phyloP scores from a whole-genome alignment of 495 filamentous ascomycete genomes.

The Trichoderma reesei region DNA sequence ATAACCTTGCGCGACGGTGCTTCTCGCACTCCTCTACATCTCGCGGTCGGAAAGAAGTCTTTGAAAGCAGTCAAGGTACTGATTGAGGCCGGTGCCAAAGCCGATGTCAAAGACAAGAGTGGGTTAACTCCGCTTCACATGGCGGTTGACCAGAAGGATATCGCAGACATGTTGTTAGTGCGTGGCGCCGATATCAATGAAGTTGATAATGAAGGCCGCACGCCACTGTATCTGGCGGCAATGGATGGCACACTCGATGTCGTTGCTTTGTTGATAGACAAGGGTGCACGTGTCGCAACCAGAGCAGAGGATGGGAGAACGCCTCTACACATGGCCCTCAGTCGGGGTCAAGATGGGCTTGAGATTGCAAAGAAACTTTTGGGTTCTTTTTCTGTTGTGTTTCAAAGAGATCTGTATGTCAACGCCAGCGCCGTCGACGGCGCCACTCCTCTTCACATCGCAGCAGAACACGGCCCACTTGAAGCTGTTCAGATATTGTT shows the following conservation, averaged over 20 bases:
- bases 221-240: not conserved
- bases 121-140: not conserved
- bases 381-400: too few relatives aligned
- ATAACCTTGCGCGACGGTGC: not conserved
- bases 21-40: not conserved
- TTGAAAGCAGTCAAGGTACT: not conserved
- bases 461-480: not conserved
- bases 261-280: not conserved
- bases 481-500: not conserved
- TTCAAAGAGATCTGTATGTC: too few relatives aligned
- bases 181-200: not conserved
- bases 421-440: not conserved
- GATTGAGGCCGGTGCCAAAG: not conserved
- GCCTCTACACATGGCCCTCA: not conserved
- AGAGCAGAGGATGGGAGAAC: not conserved
- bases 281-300: not conserved
- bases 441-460: not conserved
- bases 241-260: not conserved
- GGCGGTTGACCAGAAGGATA: not conserved
- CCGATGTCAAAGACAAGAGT: not conserved
- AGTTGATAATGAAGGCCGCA: not conserved
- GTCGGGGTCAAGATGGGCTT: not conserved
- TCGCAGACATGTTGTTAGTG: not conserved
- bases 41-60: not conserved
- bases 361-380: not conserved